Evolutionary conservation across 305 asterid genomes (phyloP), one percentile per base, ranked within the genome.

Genomic region (Plantago rigida): DNA sequence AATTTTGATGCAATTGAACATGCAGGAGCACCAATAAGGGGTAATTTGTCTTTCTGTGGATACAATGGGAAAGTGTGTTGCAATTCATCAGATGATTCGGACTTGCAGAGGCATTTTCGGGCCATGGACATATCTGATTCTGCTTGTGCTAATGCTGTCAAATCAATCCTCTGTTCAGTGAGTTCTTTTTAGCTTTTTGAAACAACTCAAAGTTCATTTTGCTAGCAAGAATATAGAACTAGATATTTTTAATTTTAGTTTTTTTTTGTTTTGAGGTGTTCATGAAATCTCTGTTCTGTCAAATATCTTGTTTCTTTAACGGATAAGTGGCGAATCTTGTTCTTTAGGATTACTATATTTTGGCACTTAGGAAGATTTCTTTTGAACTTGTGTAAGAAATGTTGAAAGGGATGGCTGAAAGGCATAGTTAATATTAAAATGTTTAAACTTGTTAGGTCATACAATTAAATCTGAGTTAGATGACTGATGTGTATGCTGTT

Each of bases 151-250:
- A 70, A 86, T 77, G 81, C 83, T 62, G 82, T 88, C 41, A 88
- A 89, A 70, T 84, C 97, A 12, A 73, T 89, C 55, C 77, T 92
- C 54, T 86, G 99, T 65, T 84, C 99, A 2, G 99, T 88, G 56
- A 86, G 96, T 79, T 39, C 58, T 53, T 0, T 14, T 5, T 12
- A 4, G n/a, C 14, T 28, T 53, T 13, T 14, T 28, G 7, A 56
- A 47, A n/a, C 5, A 56, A 34, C 34, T 7, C 6, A 29, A 0
- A 26, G 28, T 5, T 28, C 36, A 3, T 47, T 51, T 24, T 51
- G 13, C 6, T 52, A 24, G 36, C 14, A 13, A 12, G 19, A 24
- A 9, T 52, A 39, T 15, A 10, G 13, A 49, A 7, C 44, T 6
- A 8, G 44, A 36, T 36, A 36, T 36, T 5, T 36, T 1, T 36